phyloP scores from a whole-genome alignment of 2,329 filamentous ascomycete genomes.

The Verticillium isaacii region DNA sequence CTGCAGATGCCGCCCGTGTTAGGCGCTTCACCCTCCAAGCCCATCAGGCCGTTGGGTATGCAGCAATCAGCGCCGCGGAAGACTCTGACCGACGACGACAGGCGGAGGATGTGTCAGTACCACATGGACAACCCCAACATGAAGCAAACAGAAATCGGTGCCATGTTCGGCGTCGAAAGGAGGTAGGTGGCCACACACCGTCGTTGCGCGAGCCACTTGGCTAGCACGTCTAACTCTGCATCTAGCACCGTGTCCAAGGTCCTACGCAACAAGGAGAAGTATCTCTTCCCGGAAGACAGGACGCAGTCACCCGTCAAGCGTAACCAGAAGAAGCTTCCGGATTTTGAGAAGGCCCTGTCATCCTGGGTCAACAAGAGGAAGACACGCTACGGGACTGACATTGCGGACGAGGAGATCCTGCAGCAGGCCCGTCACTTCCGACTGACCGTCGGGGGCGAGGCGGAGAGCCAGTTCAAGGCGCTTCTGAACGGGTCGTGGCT shows the following conservation, averaged over 20 bases:
- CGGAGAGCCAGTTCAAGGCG: conserved; percentile 66
- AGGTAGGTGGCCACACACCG: conserved; percentile 58
- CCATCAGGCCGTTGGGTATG: conserved; percentile 42
- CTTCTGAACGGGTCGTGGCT: conserved; percentile 77
- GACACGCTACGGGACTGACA: conserved; percentile 66
- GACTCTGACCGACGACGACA: conserved; percentile 87
- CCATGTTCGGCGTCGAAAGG: conserved; percentile 91
- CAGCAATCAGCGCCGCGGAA: conserved; percentile 65
- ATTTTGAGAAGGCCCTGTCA: conserved; percentile 85
- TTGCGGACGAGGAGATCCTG: conserved; percentile 77
- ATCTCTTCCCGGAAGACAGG: conserved; percentile 70
- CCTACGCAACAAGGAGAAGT: conserved; percentile 89
- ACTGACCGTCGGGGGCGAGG: conserved; percentile 60
- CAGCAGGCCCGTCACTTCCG: conserved; percentile 83
- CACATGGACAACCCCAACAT: conserved; percentile 84
- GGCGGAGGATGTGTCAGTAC: conserved; percentile 89
- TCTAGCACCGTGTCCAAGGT: conserved; percentile 97
- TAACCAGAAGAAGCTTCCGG: conserved; percentile 76
- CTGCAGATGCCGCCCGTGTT: conserved; percentile 54
- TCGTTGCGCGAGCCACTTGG: background rate
- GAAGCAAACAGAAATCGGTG: conserved; percentile 95
- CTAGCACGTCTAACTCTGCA: conserved; percentile 11
- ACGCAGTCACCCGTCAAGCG: conserved; percentile 77
- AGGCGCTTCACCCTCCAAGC: conserved; percentile 42
- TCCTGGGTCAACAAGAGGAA: conserved; percentile 78